Conservation (phyloP, 805 yeast genomes). For the Saturnispora serradocipensis region DNA sequence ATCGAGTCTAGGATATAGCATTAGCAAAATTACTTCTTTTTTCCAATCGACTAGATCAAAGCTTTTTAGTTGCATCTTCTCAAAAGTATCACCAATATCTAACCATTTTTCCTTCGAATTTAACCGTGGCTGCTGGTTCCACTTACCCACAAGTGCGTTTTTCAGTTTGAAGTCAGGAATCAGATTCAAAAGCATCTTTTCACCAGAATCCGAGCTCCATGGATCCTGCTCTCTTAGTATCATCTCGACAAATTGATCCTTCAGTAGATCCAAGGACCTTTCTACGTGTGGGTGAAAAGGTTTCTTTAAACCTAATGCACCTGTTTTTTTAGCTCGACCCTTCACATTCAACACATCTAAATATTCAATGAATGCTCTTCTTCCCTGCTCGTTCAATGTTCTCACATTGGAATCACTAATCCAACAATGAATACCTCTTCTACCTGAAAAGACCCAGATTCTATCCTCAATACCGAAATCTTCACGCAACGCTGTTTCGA, state of each 20-base stretch:
- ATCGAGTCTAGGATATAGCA: conserved; percentile 87
- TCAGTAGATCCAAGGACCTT: conserved; percentile 62
- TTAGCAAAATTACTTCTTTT: conserved; percentile 70
- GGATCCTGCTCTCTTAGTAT: conserved; percentile 82
- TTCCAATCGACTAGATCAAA: conserved; percentile 53
- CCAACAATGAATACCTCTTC: conserved; percentile 99
- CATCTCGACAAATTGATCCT: conserved; percentile 51
- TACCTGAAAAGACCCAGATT: conserved; percentile 94
- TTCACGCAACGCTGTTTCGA: conserved; percentile 62
- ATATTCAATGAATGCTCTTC: conserved; percentile 78
- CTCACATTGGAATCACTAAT: conserved; percentile 82
- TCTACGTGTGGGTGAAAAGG: conserved; percentile 88
- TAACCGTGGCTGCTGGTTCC: conserved; percentile 47
- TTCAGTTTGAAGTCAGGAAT: conserved; percentile 53
- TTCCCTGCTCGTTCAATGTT: conserved; percentile 54
- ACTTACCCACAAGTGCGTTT: conserved; percentile 43
- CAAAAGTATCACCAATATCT: conserved; percentile 52
- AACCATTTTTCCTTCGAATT: conserved; percentile 67
- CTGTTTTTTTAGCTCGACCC: conserved; percentile 34
- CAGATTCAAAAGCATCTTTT: conserved; percentile 49
- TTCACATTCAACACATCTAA: conserved; percentile 58
- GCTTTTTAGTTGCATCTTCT: conserved; percentile 26
- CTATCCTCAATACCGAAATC: conserved; percentile 86
- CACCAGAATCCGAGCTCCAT: conserved; percentile 52
- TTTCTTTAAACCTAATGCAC: conserved; percentile 47